A percentile compares a stretch with the other conserved stretches of the same genome.
These are phyloP conservation scores for Amniculicola lignicola DNA, from an alignment of 495 filamentous ascomycete species.

Conservation along the genomic window DNA sequence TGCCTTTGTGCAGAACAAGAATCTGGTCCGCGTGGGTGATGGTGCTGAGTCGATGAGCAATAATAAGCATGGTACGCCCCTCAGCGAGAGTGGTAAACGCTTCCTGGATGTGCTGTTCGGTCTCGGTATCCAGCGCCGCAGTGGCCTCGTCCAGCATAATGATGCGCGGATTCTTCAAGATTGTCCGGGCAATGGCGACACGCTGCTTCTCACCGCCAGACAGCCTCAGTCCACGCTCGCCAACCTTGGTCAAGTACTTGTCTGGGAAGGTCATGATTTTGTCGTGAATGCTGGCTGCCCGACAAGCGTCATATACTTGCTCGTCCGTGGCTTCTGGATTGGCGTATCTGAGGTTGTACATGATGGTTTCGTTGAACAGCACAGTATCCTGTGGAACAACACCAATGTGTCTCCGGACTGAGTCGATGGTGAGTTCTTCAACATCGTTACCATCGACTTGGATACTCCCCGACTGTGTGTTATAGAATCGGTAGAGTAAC, in stretches of 20 bases:
- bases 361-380: constrained; percentile 92
- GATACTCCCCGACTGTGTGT: constrained; percentile 71
- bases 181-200: constrained; percentile 93
- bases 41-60: constrained; percentile 87
- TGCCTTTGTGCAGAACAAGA: constrained; percentile 81
- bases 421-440: constrained; percentile 84
- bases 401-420: constrained; percentile 82
- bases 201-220: constrained; percentile 97
- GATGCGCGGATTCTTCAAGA: constrained; percentile 91
- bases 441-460: constrained; percentile 81
- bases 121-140: constrained; percentile 90
- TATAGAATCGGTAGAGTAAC: constrained; percentile 93
- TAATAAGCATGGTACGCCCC: constrained; percentile 81
- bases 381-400: constrained; percentile 97
- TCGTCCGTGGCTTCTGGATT: constrained; percentile 82
- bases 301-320: constrained; percentile 83
- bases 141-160: constrained; percentile 97
- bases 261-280: constrained; percentile 93
- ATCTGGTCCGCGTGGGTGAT: constrained; percentile 95
- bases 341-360: constrained; percentile 97
- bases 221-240: constrained; percentile 87
- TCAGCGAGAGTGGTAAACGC: constrained; percentile 74
- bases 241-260: constrained; percentile 85
- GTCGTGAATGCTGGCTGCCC: constrained; percentile 91
- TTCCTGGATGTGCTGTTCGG: constrained; percentile 91